These are phyloP conservation scores for Mortierella sp. DNA, from an alignment of 371 early-diverging fungal genomes.

Conservation along the genomic window DNA sequence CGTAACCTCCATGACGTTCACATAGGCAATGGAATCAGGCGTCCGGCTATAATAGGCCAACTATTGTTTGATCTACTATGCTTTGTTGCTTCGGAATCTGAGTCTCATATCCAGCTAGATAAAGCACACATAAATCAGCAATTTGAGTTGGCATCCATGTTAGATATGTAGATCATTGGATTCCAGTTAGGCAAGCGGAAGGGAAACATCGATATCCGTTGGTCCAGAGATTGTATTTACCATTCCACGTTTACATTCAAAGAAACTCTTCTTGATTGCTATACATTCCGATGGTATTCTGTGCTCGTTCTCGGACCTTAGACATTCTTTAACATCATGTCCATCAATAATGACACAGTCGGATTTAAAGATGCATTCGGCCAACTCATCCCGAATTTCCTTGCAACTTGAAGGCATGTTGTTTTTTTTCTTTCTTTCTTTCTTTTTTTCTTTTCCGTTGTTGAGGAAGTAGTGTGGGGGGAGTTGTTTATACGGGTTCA, in stretches of 20 bases:
- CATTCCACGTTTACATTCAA: constrained; percentile 80
- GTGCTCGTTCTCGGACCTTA: constrained; percentile 68
- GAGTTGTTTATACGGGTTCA: neutral
- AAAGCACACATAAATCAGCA: neutral
- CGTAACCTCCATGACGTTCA: neutral
- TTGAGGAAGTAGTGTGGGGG: neutral
- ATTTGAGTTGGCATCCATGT: neutral
- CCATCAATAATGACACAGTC: constrained; percentile 78
- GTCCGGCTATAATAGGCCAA: neutral
- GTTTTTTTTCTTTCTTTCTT: neutral
- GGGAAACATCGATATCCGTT: neutral
- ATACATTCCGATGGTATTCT: constrained; percentile 75
- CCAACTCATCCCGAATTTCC: constrained; percentile 76
- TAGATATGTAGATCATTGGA: neutral
- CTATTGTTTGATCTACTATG: constrained; percentile 22
- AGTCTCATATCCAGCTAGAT: constrained; percentile 53
- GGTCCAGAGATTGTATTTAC: constrained; percentile 46
- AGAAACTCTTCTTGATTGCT: constrained; percentile 74
- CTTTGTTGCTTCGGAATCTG: constrained; percentile 54
- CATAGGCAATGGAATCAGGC: neutral
- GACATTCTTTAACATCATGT: constrained; percentile 75
- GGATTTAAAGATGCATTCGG: constrained; percentile 80
- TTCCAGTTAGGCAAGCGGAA: neutral
- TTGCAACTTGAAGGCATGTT: constrained; percentile 77
- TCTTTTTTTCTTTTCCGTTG: neutral